Evolutionary conservation across 495 filamentous ascomycete genomes (phyloP).

Genomic region (Neurospora sublineolata): DNA sequence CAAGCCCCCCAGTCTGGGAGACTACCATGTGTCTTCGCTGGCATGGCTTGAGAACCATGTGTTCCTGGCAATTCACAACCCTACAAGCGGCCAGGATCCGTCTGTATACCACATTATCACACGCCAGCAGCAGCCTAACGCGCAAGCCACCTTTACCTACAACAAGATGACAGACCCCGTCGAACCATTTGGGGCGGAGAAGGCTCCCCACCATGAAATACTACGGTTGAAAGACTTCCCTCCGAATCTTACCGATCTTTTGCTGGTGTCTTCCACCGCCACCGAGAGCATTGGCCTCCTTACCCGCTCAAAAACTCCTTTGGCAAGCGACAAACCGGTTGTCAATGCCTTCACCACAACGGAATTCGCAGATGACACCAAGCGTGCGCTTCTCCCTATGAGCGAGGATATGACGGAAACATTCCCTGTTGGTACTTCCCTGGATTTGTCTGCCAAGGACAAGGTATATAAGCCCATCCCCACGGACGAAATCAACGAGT

Average conservation of each 20-base stretch:
- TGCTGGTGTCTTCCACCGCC: slow-evolving; percentile 74
- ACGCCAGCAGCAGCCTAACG: slow-evolving; percentile 39
- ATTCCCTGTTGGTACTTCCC: slow-evolving; percentile 62
- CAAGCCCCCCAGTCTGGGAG: slow-evolving; percentile 55
- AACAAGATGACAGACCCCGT: slow-evolving; percentile 64
- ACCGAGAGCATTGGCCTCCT: slow-evolving; percentile 67
- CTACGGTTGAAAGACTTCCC: slow-evolving; percentile 64
- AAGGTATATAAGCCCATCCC: slow-evolving; percentile 68
- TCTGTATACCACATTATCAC: slow-evolving; percentile 66
- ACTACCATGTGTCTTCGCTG: slow-evolving; percentile 70
- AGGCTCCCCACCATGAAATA: slow-evolving; percentile 65
- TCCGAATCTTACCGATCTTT: slow-evolving; percentile 63
- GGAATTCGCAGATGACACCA: slow-evolving; percentile 62
- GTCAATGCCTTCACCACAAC: slow-evolving; percentile 61
- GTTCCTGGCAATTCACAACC: slow-evolving; percentile 67
- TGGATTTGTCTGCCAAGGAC: slow-evolving; percentile 75
- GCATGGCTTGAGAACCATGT: slow-evolving; percentile 82
- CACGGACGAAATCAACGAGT: slow-evolving; percentile 58
- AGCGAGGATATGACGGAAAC: slow-evolving; percentile 53
- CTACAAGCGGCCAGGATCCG: slow-evolving; percentile 44
- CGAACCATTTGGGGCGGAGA: slow-evolving; percentile 53
- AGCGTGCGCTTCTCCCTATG: slow-evolving; percentile 65
- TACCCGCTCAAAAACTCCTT: slow-evolving; percentile 53
- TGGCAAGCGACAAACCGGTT: slow-evolving; percentile 48
- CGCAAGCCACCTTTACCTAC: slow-evolving; percentile 42